Conservation (phyloP, 805 yeast genomes). For the Jamesozyma jinghongensis region DNA sequence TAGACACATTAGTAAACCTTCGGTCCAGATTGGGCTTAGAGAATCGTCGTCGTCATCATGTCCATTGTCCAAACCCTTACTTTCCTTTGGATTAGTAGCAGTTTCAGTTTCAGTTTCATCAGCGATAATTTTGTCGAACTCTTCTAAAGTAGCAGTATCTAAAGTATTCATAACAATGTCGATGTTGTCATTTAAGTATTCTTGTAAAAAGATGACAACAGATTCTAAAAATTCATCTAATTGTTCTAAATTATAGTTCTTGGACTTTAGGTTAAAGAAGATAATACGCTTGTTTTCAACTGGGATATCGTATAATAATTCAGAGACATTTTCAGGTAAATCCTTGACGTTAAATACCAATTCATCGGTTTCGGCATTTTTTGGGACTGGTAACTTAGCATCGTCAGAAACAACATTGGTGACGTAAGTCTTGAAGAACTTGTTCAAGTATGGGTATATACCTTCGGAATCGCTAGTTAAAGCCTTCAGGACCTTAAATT, state of each 20-base stretch:
- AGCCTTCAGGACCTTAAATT: constrained; percentile 12
- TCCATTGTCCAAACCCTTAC: background rate
- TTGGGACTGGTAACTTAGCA: background rate
- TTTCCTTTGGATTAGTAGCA: background rate
- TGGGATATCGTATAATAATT: constrained; percentile 14
- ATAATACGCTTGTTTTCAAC: constrained; percentile 14
- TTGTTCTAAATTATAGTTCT: constrained; percentile 16
- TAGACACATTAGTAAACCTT: constrained; percentile 67
- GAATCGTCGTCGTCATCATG: constrained; percentile 13
- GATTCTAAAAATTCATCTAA: constrained; percentile 25
- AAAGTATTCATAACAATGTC: constrained; percentile 16
- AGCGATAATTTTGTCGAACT: constrained; percentile 1
- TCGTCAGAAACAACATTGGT: constrained; percentile 10
- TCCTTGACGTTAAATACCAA: constrained; percentile 5
- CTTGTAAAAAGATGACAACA: constrained; percentile 16
- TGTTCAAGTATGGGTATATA: constrained; percentile 13
- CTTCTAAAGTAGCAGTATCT: constrained; percentile 5
- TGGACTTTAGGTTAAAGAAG: constrained; percentile 18
- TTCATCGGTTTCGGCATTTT: background rate
- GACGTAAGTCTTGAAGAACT: constrained; percentile 12
- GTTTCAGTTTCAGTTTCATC: background rate
- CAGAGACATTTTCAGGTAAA: constrained; percentile 16
- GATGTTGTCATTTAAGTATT: constrained; percentile 13
- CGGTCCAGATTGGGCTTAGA: constrained; percentile 30
- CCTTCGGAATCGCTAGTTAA: constrained; percentile 4